phyloP scores from a whole-genome alignment of 2,329 filamentous ascomycete species.

The Knufia fluminis region DNA sequence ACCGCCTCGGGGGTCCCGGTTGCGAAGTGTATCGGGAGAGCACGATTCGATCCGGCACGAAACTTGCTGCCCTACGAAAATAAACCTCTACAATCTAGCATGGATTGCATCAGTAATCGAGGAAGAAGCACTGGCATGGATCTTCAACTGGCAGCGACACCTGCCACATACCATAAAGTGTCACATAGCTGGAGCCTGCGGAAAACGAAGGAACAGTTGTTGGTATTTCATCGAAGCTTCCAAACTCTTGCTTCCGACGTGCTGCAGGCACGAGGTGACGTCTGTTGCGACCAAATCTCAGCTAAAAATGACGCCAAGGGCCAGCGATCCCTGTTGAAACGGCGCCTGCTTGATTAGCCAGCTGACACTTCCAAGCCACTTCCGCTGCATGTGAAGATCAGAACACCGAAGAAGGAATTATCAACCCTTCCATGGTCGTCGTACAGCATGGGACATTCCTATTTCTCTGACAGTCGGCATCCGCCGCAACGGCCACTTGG shows the following conservation, averaged over 20 bases:
- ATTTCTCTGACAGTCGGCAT: too few species aligned
- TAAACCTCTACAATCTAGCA: background rate
- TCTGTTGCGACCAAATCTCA: background rate
- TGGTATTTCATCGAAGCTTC: background rate
- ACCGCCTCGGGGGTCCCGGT: background rate
- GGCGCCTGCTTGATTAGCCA: too few species aligned
- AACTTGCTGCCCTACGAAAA: conserved; percentile 5
- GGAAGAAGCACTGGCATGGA: background rate
- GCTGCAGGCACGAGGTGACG: background rate
- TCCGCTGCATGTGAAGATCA: conserved; percentile 1
- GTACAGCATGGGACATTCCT: too few species aligned
- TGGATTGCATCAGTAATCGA: background rate
- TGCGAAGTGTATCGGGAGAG: background rate
- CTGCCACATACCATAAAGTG: conserved; percentile 7
- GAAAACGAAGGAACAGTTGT: background rate
- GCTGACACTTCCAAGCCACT: conserved; percentile 2
- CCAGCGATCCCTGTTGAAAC: background rate
- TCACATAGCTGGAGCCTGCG: conserved; percentile 8
- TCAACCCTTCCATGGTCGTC: too few species aligned
- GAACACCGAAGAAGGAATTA: background rate
- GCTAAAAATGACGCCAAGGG: background rate
- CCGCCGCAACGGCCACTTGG: too few species aligned
- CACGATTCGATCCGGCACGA: background rate
- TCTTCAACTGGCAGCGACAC: background rate
- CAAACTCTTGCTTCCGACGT: background rate